phyloP scores from a whole-genome alignment of 352 stramenopile species.

The Globisporangium nodosum region DNA sequence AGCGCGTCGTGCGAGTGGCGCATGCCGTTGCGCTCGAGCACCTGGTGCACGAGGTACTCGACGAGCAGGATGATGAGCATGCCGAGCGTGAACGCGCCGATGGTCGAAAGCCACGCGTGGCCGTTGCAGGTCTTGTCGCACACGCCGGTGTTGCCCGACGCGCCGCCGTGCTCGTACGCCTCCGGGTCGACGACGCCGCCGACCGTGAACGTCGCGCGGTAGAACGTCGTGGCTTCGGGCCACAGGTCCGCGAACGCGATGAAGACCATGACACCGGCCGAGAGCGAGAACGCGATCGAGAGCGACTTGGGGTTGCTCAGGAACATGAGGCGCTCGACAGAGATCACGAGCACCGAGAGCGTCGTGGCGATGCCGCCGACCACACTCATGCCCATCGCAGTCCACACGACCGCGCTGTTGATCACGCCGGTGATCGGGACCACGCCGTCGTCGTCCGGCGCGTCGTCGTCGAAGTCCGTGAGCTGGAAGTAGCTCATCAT shows the following conservation, averaged over 20 bases:
- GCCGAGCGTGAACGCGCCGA: constrained; percentile 44
- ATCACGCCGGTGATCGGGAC: constrained; percentile 26
- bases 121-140: constrained; percentile 58
- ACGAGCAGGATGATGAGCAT: constrained; percentile 64
- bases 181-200: constrained; percentile 50
- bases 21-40: constrained; percentile 27
- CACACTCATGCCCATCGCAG: constrained; percentile 73
- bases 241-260: constrained; percentile 70
- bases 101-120: constrained; percentile 55
- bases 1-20: constrained; percentile 27
- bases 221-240: constrained; percentile 49
- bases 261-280: constrained; percentile 73
- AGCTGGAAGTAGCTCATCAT: constrained; percentile 72
- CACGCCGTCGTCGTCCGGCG: constrained; percentile 38
- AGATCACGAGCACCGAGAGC: constrained; percentile 64
- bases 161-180: constrained; percentile 53
- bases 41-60: constrained; percentile 54
- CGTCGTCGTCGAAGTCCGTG: constrained; percentile 36
- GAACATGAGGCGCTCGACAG: constrained; percentile 56
- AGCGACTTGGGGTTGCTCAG: constrained; percentile 48
- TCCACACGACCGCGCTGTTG: constrained; percentile 40
- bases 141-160: constrained; percentile 24
- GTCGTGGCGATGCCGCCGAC: constrained; percentile 63
- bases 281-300: constrained; percentile 65
- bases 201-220: constrained; percentile 47